phyloP scores from a whole-genome alignment of 2,329 filamentous ascomycete genomes.

The Elsinoe necatrix region DNA sequence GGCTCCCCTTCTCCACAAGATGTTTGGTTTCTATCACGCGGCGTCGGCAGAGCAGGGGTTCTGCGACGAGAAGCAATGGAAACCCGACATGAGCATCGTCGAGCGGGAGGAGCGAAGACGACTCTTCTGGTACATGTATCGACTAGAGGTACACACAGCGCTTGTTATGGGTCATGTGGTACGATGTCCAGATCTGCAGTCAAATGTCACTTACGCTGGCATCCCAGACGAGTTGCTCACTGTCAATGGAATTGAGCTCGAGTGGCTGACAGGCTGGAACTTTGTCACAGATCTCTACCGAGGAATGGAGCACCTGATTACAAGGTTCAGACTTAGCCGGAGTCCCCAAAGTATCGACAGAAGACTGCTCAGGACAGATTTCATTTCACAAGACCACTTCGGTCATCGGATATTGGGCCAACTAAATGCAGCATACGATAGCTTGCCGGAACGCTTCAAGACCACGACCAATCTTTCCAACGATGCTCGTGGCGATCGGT shows the following conservation, averaged over 20 bases:
- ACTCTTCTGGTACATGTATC: slow-evolving; percentile 50
- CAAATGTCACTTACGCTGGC: slow-evolving; percentile 38
- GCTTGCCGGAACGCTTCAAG: slow-evolving; percentile 27
- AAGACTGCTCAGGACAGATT: not conserved
- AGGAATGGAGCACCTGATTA: slow-evolving; percentile 40
- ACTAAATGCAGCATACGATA: slow-evolving; percentile 20
- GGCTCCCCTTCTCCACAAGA: slow-evolving; percentile 2
- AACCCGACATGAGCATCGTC: not conserved
- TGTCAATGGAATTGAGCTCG: slow-evolving; percentile 15
- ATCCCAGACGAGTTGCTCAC: slow-evolving; percentile 35
- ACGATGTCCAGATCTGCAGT: slow-evolving; percentile 38
- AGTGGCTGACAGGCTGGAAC: slow-evolving; percentile 49
- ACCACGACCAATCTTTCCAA: slow-evolving; percentile 21
- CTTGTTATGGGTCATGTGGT: slow-evolving; percentile 44
- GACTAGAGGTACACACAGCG: slow-evolving; percentile 46
- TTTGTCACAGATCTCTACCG: slow-evolving; percentile 50
- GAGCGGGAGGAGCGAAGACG: slow-evolving; percentile 33
- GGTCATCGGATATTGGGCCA: not conserved
- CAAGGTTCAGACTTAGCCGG: slow-evolving; percentile 1
- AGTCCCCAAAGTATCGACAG: slow-evolving; percentile 4
- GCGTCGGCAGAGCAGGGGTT: slow-evolving; percentile 3
- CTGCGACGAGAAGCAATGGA: slow-evolving; percentile 11
- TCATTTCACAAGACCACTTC: slow-evolving; percentile 2
- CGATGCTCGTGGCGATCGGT: slow-evolving; percentile 31
- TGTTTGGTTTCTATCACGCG: slow-evolving; percentile 8